These are phyloP conservation scores for Zygosaccharomyces bisporus DNA, from an alignment of 805 yeast genomes.

Conservation along the genomic window DNA sequence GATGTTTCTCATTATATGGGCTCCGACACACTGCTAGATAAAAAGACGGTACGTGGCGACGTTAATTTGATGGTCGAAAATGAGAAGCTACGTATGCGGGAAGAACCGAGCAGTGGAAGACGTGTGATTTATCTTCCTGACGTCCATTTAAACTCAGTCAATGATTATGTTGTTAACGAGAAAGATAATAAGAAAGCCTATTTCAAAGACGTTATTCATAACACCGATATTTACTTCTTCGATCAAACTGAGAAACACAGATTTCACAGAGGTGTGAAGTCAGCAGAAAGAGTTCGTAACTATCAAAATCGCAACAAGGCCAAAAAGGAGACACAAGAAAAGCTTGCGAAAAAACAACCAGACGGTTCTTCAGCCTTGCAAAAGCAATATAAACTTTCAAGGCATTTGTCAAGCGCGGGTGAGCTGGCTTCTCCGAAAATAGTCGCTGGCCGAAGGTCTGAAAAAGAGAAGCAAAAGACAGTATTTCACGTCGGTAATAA, in stretches of 20 bases:
- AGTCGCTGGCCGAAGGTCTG: background rate
- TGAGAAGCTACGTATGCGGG: constrained; percentile 20
- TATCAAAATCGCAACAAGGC: constrained; percentile 21
- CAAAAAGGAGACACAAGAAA: constrained; percentile 4
- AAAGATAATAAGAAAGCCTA: constrained; percentile 28
- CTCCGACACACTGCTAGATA: constrained; percentile 44
- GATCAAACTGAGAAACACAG: constrained; percentile 32
- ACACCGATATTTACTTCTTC: constrained; percentile 35
- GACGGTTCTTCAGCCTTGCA: background rate
- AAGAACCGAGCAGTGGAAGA: constrained; percentile 21
- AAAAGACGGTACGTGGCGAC: constrained; percentile 50
- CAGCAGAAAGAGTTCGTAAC: constrained; percentile 32
- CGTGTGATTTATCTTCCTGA: constrained; percentile 28
- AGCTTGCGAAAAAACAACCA: background rate
- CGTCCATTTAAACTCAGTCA: constrained; percentile 17
- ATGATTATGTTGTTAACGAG: constrained; percentile 22
- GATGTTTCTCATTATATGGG: constrained; percentile 42
- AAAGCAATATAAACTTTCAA: constrained; percentile 5
- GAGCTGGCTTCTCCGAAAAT: constrained; percentile 1
- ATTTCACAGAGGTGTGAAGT: constrained; percentile 30
- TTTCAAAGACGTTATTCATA: constrained; percentile 28
- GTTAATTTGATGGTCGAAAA: constrained; percentile 30
- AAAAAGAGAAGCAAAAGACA: constrained; percentile 1
- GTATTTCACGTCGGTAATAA: constrained; percentile 34
- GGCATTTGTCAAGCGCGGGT: constrained; percentile 1